phyloP scores from a whole-genome alignment of 2,329 filamentous ascomycete species.

The Xylaria sp. region DNA sequence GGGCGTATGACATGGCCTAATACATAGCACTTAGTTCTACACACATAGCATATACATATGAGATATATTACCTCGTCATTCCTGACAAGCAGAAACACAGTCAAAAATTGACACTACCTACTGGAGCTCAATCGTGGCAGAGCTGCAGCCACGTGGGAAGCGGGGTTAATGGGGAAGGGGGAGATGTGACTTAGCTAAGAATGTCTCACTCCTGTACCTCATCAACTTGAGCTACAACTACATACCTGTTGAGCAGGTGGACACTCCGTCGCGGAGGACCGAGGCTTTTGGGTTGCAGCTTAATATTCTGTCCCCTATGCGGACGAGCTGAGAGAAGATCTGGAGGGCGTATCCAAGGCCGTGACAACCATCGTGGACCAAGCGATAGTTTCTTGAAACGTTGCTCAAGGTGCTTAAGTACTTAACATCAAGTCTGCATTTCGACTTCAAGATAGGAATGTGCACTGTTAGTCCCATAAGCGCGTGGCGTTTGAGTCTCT shows the following conservation, averaged over 20 bases:
- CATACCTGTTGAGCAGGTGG: neutral
- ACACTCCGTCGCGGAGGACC: neutral
- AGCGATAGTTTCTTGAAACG: neutral
- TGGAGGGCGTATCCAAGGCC: neutral
- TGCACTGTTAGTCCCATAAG: neutral
- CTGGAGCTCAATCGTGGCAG: neutral
- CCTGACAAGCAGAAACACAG: neutral
- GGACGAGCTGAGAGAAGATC: neutral
- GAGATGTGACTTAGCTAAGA: neutral
- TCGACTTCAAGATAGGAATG: neutral
- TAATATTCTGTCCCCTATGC: neutral
- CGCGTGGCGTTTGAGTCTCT: neutral
- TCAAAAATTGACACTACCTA: neutral
- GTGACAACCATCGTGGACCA: neutral
- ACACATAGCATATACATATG: neutral
- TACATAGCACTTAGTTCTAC: neutral
- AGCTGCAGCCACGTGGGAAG: neutral
- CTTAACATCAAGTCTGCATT: no score
- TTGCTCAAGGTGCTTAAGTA: no score
- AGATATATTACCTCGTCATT: neutral
- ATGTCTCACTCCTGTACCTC: neutral
- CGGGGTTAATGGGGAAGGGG: neutral
- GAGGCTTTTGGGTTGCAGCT: neutral
- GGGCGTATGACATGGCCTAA: neutral
- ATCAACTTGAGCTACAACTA: neutral